Percentiles rank a stretch among this genome's conserved stretches.
phyloP scores from a whole-genome alignment of 2,329 filamentous ascomycete species.

The Pseudonectria buxi region DNA sequence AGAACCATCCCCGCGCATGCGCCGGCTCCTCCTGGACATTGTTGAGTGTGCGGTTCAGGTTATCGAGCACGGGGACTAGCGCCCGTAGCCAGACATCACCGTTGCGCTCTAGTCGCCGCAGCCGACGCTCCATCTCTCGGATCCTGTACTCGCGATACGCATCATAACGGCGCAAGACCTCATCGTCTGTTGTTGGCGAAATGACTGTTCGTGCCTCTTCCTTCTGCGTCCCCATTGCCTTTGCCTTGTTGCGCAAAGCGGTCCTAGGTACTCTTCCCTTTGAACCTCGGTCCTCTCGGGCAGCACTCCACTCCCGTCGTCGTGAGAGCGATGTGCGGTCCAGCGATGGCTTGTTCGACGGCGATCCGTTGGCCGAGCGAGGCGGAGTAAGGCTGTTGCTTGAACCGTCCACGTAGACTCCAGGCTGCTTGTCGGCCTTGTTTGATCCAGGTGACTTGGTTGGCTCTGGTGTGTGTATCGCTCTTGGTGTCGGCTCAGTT shows the following conservation, averaged over 20 bases:
- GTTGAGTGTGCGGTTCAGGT: slow-evolving; percentile 33
- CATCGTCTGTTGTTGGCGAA: slow-evolving; percentile 21
- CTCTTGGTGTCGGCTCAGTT: too few species aligned
- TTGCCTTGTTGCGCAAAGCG: slow-evolving; percentile 15
- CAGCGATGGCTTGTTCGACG: slow-evolving; percentile 15
- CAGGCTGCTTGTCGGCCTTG: background rate
- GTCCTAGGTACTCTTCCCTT: slow-evolving; percentile 15
- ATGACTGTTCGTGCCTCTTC: slow-evolving; percentile 19
- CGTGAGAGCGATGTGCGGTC: slow-evolving; percentile 26
- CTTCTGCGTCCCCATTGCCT: slow-evolving; percentile 12
- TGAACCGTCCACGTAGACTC: slow-evolving; percentile 10
- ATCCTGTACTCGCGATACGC: slow-evolving; percentile 35
- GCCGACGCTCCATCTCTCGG: slow-evolving; percentile 40
- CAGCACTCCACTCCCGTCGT: slow-evolving; percentile 28
- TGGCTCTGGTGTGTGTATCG: background rate
- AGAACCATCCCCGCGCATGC: slow-evolving; percentile 23
- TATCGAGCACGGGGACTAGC: slow-evolving; percentile 39
- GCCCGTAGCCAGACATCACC: slow-evolving; percentile 40
- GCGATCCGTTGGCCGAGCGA: slow-evolving; percentile 23
- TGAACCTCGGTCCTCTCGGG: slow-evolving; percentile 20
- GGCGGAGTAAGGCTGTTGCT: slow-evolving; percentile 24
- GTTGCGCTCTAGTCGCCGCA: slow-evolving; percentile 40
- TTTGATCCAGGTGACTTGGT: background rate
- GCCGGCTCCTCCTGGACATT: slow-evolving; percentile 9
- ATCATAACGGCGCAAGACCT: slow-evolving; percentile 34